Conservation (phyloP, 2,329 filamentous ascomycete genomes). For the Cladosporium phlei region DNA sequence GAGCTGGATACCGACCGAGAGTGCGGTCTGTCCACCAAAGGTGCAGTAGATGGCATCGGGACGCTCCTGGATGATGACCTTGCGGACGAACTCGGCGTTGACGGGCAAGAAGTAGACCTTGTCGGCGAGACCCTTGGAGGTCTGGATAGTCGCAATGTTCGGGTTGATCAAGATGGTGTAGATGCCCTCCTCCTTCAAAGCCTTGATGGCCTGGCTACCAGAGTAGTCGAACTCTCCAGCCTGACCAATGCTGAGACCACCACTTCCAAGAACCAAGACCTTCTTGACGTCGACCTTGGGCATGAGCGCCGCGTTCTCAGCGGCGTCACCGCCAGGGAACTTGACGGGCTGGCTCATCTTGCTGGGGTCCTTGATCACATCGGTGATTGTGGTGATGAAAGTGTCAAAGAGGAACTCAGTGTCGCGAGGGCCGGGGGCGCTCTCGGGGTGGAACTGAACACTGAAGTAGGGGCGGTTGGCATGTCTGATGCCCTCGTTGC, state of each 20-base stretch:
- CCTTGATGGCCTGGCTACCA: slow-evolving; percentile 96
- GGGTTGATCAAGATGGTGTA: slow-evolving; percentile 98
- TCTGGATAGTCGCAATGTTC: slow-evolving; percentile 98
- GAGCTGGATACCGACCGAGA: slow-evolving; percentile 94
- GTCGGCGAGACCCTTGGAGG: slow-evolving; percentile 93
- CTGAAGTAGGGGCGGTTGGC: slow-evolving; percentile 85
- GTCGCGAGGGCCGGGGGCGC: slow-evolving; percentile 88
- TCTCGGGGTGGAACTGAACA: slow-evolving; percentile 99
- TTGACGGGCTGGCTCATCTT: slow-evolving; percentile 68
- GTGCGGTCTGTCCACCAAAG: slow-evolving; percentile 93
- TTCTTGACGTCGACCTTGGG: slow-evolving; percentile 86
- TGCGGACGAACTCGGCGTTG: slow-evolving; percentile 93
- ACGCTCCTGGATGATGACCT: slow-evolving; percentile 90
- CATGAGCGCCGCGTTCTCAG: slow-evolving; percentile 71
- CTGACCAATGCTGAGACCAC: slow-evolving; percentile 94
- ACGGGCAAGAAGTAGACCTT: slow-evolving; percentile 99
- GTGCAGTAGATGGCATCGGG: slow-evolving; percentile 97
- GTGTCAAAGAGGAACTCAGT: slow-evolving; percentile 97
- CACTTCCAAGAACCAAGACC: slow-evolving; percentile 87
- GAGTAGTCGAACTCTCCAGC: slow-evolving; percentile 99
- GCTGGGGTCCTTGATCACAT: slow-evolving; percentile 62
- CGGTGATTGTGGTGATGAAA: slow-evolving; percentile 79
- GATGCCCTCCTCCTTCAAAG: slow-evolving; percentile 93
- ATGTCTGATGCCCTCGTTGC: slow-evolving; percentile 96
- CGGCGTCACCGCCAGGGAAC: slow-evolving; percentile 79